Evolutionary conservation across 164 flowering plant species (phyloP).

Genomic region (Nymphaea colorata): DNA sequence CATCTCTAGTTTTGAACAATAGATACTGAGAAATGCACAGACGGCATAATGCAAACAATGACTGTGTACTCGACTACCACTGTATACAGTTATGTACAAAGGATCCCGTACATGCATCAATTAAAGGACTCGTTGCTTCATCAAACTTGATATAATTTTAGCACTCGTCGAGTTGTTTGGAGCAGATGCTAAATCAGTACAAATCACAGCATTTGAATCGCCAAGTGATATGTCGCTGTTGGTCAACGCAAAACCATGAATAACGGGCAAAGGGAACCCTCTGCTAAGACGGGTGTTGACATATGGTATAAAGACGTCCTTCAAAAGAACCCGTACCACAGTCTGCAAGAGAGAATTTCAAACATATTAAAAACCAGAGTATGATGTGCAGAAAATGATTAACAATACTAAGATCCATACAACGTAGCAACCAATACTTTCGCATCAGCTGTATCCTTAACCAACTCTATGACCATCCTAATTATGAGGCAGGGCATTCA

Average conservation of each 20-base stretch:
- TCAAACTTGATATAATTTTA: background rate
- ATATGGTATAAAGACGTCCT: constrained; percentile 58
- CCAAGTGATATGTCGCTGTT: constrained; percentile 34
- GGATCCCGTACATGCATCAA: background rate
- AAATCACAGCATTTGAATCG: constrained; percentile 36
- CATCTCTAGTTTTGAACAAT: too few species aligned
- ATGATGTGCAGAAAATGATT: background rate
- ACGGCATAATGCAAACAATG: background rate
- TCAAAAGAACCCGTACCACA: constrained; percentile 45
- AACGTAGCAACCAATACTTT: background rate
- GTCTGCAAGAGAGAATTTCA: constrained; percentile 36
- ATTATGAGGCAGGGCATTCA: too few species aligned
- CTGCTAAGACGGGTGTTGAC: constrained; percentile 45
- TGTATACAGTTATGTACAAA: background rate
- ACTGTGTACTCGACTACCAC: background rate
- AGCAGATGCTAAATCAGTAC: constrained; percentile 42
- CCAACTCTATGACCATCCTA: too few species aligned
- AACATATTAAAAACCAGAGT: too few species aligned
- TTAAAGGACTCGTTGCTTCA: background rate
- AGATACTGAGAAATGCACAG: background rate
- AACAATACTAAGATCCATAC: background rate
- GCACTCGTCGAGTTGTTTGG: background rate
- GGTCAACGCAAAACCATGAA: constrained; percentile 60
- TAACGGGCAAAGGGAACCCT: constrained; percentile 71
- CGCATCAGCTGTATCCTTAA: background rate